Evolutionary conservation across 257 asterid species (phyloP).

Genomic region (Jasminum sambac): DNA sequence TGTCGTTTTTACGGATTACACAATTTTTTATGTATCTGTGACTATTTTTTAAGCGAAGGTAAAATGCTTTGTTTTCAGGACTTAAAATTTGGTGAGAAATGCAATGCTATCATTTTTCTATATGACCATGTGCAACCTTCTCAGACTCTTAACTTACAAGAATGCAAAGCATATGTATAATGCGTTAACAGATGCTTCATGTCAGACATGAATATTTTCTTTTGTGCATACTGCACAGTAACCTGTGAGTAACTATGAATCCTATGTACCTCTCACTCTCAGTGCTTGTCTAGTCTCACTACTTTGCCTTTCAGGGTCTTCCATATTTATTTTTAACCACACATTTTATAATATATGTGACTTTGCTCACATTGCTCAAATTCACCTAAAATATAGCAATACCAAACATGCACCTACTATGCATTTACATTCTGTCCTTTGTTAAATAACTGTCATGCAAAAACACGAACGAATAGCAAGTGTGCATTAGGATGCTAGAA

Average conservation of each 20-base stretch:
- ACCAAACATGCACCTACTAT: neutral
- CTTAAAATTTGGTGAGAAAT: neutral
- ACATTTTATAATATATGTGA: no score
- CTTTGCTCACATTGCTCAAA: no score
- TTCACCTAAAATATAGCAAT: no score
- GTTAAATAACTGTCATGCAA: neutral
- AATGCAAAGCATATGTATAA: neutral
- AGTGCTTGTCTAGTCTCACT: no score
- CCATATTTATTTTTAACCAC: no score
- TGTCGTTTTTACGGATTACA: neutral
- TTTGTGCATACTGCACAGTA: neutral
- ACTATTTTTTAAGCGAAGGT: neutral
- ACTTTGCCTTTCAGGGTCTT: no score
- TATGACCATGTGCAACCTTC: neutral
- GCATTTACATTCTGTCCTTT: slow-evolving; percentile 1
- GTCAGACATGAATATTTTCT: neutral
- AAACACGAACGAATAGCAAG: slow-evolving; percentile 6
- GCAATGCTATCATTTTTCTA: neutral
- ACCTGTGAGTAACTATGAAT: neutral
- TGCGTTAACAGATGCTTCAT: neutral
- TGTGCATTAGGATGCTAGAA: neutral
- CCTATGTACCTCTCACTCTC: neutral
- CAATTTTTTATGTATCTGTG: neutral
- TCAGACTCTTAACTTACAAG: neutral
- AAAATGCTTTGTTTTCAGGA: neutral